Base-by-base conservation (phyloP, 139 green algal genomes). In the Deuterostichococcus epilithicus region DNA sequence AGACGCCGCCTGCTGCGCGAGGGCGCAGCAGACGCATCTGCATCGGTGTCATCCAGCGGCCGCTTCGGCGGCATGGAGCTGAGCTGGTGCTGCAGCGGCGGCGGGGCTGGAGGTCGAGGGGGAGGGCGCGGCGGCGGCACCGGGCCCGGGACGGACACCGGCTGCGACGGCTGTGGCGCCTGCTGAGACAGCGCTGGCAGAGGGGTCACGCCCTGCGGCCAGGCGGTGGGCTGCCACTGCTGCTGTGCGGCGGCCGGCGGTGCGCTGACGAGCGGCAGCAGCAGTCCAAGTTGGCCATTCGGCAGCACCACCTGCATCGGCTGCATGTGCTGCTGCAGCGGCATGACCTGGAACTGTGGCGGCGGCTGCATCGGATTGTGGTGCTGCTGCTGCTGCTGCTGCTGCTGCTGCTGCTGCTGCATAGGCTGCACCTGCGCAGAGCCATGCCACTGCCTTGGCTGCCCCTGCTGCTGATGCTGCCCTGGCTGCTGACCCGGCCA, bases 201-300 rank as follows among this genome's bases (percentile, higher is more conserved):
- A 63, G 67, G 30, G 1, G 76, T 44, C 4, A 26, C 67, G 20
- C 36, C 45, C 15, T 37, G 28, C 68, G 75, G 76, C 76, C 76
- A 80, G 10, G 1, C 13, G 37, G 42, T 25, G 30, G 33, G 60
- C 39, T 33, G 22, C 22, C 22, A 44, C 39, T 81, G 68, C 18
- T 20, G 34, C 33, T 3, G 72, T 1, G 30, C n/a, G n/a, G 8
- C 34, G 23, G 0, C 2, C 25, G 18, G 26, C 28, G 0, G 28
- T 28, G 5, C 30, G 15, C 3, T 65, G 30, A 74, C 74, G 30
- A n/a, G 28, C 65, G 1, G 52, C 8, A 63, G 52, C 52, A 63
- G 13, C 52, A 63, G 20, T 13, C 52, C 52, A 23, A 63, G 52
- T 20, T 63, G 52, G 28, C 52, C 52, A 63, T 63, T 28, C 28